A percentile compares a stretch with the other conserved stretches of the same genome.
phyloP scores from a whole-genome alignment of 768 basidiomycete genomes.

The Phylloporus rhodoxanthus region DNA sequence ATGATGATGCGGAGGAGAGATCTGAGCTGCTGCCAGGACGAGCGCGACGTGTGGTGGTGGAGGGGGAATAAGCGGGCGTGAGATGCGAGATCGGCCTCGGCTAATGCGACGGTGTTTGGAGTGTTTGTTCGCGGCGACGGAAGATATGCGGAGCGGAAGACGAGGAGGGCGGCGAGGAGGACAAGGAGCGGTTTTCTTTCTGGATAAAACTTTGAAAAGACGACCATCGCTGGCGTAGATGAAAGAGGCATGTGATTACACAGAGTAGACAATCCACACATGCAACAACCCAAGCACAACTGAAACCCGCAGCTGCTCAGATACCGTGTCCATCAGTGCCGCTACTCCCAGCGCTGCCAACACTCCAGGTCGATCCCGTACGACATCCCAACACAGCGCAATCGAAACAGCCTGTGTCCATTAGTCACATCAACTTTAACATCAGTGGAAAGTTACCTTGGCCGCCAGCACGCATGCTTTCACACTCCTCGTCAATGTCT shows the following conservation, averaged over 20 bases:
- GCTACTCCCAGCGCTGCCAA: constrained; percentile 29
- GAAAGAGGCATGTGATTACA: constrained; percentile 13
- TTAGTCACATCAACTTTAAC: not conserved
- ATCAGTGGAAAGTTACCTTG: constrained; percentile 26
- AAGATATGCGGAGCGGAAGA: constrained; percentile 43
- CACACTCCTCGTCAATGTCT: constrained; percentile 24
- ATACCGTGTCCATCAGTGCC: constrained; percentile 43
- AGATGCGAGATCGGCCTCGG: constrained; percentile 45
- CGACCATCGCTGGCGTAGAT: constrained; percentile 15
- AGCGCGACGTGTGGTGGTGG: constrained; percentile 30
- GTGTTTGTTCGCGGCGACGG: constrained; percentile 28
- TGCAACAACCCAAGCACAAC: constrained; percentile 38
- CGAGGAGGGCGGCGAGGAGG: constrained; percentile 41
- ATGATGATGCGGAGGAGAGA: constrained; percentile 69
- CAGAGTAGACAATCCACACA: constrained; percentile 15
- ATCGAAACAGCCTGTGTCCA: constrained; percentile 22
- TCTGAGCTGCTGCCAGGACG: constrained; percentile 66
- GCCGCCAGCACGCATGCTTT: constrained; percentile 33
- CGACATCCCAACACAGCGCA: constrained; percentile 14
- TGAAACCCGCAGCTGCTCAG: constrained; percentile 35
- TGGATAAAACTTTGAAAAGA: constrained; percentile 11
- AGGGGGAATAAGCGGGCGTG: constrained; percentile 62
- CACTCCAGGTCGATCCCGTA: constrained; percentile 24
- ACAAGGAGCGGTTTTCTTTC: constrained; percentile 32
- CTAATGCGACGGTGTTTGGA: constrained; percentile 53